Evolutionary conservation across 164 flowering plant genomes (phyloP).

Genomic region (Echeveria elegans): DNA sequence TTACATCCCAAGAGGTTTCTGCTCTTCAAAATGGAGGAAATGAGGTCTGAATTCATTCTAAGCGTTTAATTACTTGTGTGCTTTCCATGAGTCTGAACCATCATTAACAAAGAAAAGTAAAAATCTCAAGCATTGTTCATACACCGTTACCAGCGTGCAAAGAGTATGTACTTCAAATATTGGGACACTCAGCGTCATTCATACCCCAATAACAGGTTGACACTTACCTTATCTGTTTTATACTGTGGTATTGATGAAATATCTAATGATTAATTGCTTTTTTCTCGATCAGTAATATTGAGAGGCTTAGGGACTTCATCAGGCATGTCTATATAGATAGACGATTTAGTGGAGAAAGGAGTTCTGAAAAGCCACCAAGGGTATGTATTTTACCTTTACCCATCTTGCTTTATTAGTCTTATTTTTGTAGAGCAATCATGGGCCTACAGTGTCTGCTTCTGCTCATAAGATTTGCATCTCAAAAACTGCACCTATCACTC

Average conservation of each 20-base stretch:
- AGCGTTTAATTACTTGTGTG: background rate
- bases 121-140: conserved; percentile 2
- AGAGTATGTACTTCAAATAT: conserved; percentile 68
- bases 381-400: conserved; percentile 35
- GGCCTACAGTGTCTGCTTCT: background rate
- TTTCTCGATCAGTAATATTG: conserved; percentile 59
- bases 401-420: conserved; percentile 5
- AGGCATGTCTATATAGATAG: conserved; percentile 90
- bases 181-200: conserved; percentile 78
- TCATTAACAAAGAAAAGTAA: no score
- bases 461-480: background rate
- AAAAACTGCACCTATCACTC: background rate
- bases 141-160: conserved; percentile 53
- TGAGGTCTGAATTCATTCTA: conserved; percentile 41
- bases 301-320: conserved; percentile 81
- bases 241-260: background rate
- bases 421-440: background rate
- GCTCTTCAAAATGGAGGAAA: conserved; percentile 94
- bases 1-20: conserved; percentile 81
- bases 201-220: conserved; percentile 79
- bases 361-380: conserved; percentile 57
- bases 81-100: background rate
- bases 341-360: conserved; percentile 79
- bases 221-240: background rate
- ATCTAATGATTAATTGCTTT: conserved; percentile 8